Evolutionary conservation across 139 green algal species (phyloP).

Genomic region (Penium margaritaceum): DNA sequence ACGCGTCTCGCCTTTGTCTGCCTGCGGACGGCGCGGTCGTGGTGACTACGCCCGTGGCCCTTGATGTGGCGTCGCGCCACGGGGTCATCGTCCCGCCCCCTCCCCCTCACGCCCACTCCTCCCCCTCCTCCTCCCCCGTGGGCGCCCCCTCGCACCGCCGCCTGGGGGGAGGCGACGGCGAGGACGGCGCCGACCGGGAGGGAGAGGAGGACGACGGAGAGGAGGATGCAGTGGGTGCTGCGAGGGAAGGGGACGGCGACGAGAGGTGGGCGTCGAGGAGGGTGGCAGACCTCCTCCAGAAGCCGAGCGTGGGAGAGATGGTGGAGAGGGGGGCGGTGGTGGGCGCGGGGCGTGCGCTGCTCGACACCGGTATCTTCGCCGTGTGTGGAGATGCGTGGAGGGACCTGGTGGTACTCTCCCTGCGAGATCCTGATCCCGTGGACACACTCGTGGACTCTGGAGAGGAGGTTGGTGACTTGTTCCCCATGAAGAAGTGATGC

Average conservation of each 20-base stretch:
- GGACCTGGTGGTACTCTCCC: slow-evolving; percentile 18
- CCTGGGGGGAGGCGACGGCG: not conserved
- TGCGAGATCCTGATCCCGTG: not conserved
- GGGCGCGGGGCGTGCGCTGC: slow-evolving; percentile 1
- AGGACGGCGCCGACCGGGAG: not conserved
- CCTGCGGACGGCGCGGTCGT: slow-evolving; percentile 19
- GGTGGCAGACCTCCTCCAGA: slow-evolving; percentile 26
- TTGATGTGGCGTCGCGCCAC: slow-evolving; percentile 28
- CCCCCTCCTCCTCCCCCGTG: too few species aligned
- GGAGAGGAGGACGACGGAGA: not conserved
- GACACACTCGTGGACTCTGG: slow-evolving; percentile 1
- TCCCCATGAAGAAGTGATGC: too few species aligned
- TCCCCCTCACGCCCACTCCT: not conserved
- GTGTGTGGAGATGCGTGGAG: slow-evolving; percentile 28
- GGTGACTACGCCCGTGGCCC: slow-evolving; percentile 7
- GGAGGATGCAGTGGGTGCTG: not conserved
- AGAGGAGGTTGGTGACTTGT: slow-evolving; percentile 23
- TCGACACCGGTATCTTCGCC: slow-evolving; percentile 42
- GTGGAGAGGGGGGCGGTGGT: slow-evolving; percentile 16
- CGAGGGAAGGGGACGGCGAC: not conserved
- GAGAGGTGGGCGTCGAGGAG: not conserved
- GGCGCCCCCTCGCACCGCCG: not conserved
- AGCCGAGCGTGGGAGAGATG: slow-evolving; percentile 40
- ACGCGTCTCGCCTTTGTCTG: slow-evolving; percentile 1
- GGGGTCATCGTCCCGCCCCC: slow-evolving; percentile 16